These are phyloP conservation scores for Scenedesmus sp. DNA, from an alignment of 163 green algal species.

Conservation along the genomic window DNA sequence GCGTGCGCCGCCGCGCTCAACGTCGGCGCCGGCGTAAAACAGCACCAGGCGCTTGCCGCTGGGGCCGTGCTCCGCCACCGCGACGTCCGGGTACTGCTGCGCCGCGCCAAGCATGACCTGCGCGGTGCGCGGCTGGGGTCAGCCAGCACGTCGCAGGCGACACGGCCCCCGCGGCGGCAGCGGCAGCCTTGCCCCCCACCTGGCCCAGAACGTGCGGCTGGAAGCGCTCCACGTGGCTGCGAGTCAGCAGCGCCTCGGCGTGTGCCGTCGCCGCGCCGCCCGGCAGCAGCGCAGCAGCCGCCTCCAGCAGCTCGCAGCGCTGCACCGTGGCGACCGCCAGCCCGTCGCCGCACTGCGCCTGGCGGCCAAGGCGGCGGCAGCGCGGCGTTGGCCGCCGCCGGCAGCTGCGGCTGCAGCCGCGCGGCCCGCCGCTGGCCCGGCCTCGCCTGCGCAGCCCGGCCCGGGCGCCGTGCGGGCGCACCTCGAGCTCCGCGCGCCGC, in stretches of 20 bases:
- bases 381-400: too few relatives aligned
- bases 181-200: conserved; percentile 8
- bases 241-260: conserved; percentile 43
- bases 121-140: too few relatives aligned
- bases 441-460: too few relatives aligned
- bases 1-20: not conserved
- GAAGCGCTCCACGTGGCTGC: conserved; percentile 54
- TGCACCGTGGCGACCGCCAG: conserved; percentile 48
- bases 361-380: too few relatives aligned
- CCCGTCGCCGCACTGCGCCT: conserved; percentile 41
- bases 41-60: conserved; percentile 49
- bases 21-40: conserved; percentile 45
- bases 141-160: too few relatives aligned
- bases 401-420: too few relatives aligned
- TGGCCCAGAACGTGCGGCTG: conserved; percentile 51
- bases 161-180: too few relatives aligned
- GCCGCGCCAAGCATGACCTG: conserved; percentile 50
- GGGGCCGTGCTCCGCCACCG: conserved; percentile 31
- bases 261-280: conserved; percentile 51
- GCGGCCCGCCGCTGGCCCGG: too few relatives aligned
- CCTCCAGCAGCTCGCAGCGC: conserved; percentile 53
- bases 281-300: conserved; percentile 52
- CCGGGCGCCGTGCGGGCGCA: conserved; percentile 9
- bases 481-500: conserved; percentile 50
- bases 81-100: conserved; percentile 45